Evolutionary conservation across 306 rosid genomes (phyloP).

Genomic region (Trichosanthes cucumerina): DNA sequence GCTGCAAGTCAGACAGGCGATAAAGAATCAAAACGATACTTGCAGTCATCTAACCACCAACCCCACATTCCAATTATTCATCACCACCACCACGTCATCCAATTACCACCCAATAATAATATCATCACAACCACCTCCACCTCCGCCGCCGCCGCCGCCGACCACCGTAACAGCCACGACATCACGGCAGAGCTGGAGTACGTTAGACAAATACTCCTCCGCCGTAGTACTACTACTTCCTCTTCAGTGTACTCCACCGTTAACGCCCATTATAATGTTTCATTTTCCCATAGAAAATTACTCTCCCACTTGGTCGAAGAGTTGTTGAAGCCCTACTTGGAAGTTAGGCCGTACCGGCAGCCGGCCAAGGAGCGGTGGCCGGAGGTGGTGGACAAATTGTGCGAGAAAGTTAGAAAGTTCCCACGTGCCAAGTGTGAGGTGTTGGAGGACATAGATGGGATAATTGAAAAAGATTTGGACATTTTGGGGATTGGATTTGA

Average conservation of each 20-base stretch:
- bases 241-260: constrained; percentile 22
- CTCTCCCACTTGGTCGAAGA: constrained; percentile 56
- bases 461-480: constrained; percentile 48
- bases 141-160: constrained; percentile 19
- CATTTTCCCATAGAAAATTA: constrained; percentile 21
- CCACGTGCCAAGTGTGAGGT: constrained; percentile 47
- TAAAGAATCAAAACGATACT: constrained; percentile 32
- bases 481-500: constrained; percentile 23
- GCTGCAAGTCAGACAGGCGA: constrained; percentile 22
- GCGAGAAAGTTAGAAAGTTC: constrained; percentile 36
- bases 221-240: constrained; percentile 21
- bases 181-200: constrained; percentile 31
- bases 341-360: not conserved
- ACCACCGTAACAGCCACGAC: constrained; percentile 4
- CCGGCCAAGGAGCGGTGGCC: constrained; percentile 9
- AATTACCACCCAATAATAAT: constrained; percentile 15
- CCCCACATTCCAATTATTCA: constrained; percentile 19
- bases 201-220: constrained; percentile 35
- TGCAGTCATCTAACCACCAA: constrained; percentile 48
- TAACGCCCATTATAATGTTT: not conserved
- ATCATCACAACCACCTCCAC: constrained; percentile 10
- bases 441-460: constrained; percentile 62
- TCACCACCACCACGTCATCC: constrained; percentile 14
- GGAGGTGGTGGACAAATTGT: constrained; percentile 28
- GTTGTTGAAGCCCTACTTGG: constrained; percentile 22